phyloP scores from a whole-genome alignment of 2,329 filamentous ascomycete genomes.

The Septoria petroselini region DNA sequence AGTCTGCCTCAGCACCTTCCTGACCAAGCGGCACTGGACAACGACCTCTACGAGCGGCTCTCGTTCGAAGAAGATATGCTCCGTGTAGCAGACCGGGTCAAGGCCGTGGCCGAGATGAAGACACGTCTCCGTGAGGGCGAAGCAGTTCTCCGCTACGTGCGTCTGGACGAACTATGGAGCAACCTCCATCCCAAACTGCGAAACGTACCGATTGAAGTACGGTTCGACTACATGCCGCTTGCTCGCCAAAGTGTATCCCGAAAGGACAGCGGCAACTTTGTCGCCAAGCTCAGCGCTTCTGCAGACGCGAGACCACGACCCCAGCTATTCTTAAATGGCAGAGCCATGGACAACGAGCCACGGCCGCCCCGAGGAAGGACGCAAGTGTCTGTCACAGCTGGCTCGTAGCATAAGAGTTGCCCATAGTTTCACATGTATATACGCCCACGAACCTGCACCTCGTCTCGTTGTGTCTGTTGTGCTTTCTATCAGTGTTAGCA shows the following conservation, averaged over 20 bases:
- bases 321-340: conserved; percentile 16
- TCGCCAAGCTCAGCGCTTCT: conserved; percentile 10
- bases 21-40: conserved; percentile 11
- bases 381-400: conserved; percentile 7
- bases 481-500: too few species aligned
- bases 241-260: conserved; percentile 1
- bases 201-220: conserved; percentile 19
- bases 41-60: conserved; percentile 9
- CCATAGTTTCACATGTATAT: conserved; percentile 1
- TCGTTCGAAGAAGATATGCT: conserved; percentile 20
- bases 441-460: not conserved
- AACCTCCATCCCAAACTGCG: conserved; percentile 19
- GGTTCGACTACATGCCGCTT: conserved; percentile 18
- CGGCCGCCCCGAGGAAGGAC: conserved; percentile 6
- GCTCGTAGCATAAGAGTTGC: conserved; percentile 6
- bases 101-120: conserved; percentile 18
- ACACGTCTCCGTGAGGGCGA: conserved; percentile 19
- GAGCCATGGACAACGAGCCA: not conserved
- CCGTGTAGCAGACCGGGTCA: conserved; percentile 10
- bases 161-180: conserved; percentile 23
- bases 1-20: conserved; percentile 14
- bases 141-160: conserved; percentile 24
- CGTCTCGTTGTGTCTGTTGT: too few species aligned
- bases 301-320: conserved; percentile 10
- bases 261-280: conserved; percentile 16